phyloP scores from a whole-genome alignment of 2,329 filamentous ascomycete species.

The Aspergillus ochraceoroseus region DNA sequence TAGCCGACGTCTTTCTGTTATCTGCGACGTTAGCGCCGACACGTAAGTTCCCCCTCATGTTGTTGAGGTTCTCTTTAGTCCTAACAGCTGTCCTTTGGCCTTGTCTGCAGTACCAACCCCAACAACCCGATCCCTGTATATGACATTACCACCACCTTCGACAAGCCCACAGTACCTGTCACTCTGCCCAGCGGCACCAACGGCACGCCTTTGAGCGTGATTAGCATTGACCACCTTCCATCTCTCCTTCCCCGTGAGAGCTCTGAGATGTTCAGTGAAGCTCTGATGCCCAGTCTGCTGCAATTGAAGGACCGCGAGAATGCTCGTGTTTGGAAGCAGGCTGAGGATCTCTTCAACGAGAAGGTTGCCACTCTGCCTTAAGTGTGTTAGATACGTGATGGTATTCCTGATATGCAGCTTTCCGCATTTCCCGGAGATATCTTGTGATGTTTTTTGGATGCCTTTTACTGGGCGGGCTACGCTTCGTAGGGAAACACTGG shows the following conservation, averaged over 20 bases:
- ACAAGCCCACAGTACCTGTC: slow-evolving; percentile 77
- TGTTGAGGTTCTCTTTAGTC: not conserved
- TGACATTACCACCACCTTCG: slow-evolving; percentile 77
- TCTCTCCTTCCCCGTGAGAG: slow-evolving; percentile 80
- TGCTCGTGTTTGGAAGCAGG: slow-evolving; percentile 72
- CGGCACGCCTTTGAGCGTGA: slow-evolving; percentile 65
- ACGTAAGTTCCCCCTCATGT: slow-evolving; percentile 27
- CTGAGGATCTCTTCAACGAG: slow-evolving; percentile 76
- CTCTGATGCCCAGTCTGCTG: slow-evolving; percentile 71
- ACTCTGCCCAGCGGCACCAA: slow-evolving; percentile 48
- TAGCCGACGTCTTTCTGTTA: slow-evolving; percentile 68
- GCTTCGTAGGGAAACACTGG: too few species aligned
- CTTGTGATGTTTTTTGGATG: too few species aligned
- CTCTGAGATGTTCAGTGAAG: slow-evolving; percentile 75
- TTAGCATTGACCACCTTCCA: slow-evolving; percentile 82
- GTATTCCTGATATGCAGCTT: not conserved
- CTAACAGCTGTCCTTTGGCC: not conserved
- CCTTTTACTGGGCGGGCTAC: too few species aligned
- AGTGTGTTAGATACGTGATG: not conserved
- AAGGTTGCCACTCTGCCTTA: slow-evolving; percentile 67
- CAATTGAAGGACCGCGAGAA: slow-evolving; percentile 70
- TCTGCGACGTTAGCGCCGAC: slow-evolving; percentile 64
- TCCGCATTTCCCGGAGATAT: too few species aligned
- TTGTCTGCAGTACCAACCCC: slow-evolving; percentile 41
- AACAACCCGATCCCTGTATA: slow-evolving; percentile 65